Evolutionary conservation across 1,284 basidiomycete genomes (phyloP), one percentile per base, ranked within the genome.

Genomic region (Puccinia hordei): DNA sequence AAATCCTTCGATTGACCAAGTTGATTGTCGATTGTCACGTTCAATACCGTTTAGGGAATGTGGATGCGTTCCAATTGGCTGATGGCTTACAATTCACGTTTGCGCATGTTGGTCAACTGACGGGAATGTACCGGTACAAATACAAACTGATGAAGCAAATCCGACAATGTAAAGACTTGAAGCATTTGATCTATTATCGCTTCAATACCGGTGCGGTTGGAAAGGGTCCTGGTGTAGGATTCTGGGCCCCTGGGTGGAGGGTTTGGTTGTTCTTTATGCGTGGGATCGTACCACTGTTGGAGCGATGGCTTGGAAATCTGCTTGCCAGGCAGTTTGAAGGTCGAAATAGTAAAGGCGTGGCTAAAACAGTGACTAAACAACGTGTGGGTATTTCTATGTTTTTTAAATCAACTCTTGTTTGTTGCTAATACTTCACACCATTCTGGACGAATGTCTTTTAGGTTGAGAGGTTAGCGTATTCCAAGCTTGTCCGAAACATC

Each of bases 111-210:
- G 97, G 96, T 85, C 96, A 97, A 46, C 88, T 99, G 81, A 99
- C 97, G 9, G 97, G 97, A 84, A 98, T 98, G 93, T 99, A 99
- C 87, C 90, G 97, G 38, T 88, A 98, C 89, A 99, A 98, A 89
- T 98, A 98, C 89, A 98, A 98, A 91, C 89, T 99, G 82, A 99
- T 99, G 97, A 90, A 94, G 85, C 97, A 99, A 90, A 95, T 99
- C 69, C 92, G 97, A 82, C 95, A 96, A 92, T 98, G 95, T 85
- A 99, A 99, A 90, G 97, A 99, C 86, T 87, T 99, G 85, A 99
- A 99, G 89, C 95, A 98, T 86, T 87, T 98, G 83, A 95, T 94
- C 86, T 96, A 96, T 88, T 96, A 96, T 85, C 93, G 94, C 81
- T 99, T 99, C 90, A 99, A 99, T 88, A 98, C 96, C 35, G 97